Percentiles rank a stretch among this genome's conserved stretches.
phyloP scores from a whole-genome alignment of 305 asterid genomes.

The Solanum aculeatissimum region DNA sequence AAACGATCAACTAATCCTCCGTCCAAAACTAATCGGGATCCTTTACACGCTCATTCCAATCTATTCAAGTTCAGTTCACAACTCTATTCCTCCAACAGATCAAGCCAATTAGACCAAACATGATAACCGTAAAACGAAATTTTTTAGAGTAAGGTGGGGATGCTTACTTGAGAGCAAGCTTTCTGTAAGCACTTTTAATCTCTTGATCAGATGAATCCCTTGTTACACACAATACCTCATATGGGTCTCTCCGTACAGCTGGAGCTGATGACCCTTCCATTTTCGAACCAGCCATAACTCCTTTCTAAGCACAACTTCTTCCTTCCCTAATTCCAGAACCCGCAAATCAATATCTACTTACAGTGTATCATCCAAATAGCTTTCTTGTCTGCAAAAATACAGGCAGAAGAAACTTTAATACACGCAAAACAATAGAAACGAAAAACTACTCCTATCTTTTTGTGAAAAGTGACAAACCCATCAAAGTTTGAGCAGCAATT shows the following conservation, averaged over 20 bases:
- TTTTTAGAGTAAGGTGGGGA: too few species aligned
- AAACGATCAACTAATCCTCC: not conserved
- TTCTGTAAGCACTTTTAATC: conserved; percentile 89
- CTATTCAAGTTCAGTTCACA: not conserved
- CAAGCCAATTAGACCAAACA: not conserved
- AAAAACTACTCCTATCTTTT: not conserved
- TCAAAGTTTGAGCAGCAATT: not conserved
- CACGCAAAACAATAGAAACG: not conserved
- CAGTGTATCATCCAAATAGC: not conserved
- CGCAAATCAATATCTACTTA: not conserved
- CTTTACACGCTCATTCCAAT: not conserved
- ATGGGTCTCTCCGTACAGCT: conserved; percentile 77
- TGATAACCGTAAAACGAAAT: not conserved
- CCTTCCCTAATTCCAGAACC: not conserved
- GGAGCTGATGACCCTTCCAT: conserved; percentile 70
- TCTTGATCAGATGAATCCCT: conserved; percentile 94
- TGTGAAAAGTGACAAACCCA: not conserved
- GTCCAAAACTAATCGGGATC: not conserved
- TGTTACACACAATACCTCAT: conserved; percentile 82
- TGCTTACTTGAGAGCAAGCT: conserved; percentile 91
- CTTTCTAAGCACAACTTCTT: not conserved
- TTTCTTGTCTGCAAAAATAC: conserved; percentile 39
- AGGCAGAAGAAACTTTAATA: conserved; percentile 11
- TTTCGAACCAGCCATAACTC: conserved; percentile 43
- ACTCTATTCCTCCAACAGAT: not conserved